Base-by-base conservation (phyloP, 192 early-diverging fungal species). In the Geosiphon pyriformis region DNA sequence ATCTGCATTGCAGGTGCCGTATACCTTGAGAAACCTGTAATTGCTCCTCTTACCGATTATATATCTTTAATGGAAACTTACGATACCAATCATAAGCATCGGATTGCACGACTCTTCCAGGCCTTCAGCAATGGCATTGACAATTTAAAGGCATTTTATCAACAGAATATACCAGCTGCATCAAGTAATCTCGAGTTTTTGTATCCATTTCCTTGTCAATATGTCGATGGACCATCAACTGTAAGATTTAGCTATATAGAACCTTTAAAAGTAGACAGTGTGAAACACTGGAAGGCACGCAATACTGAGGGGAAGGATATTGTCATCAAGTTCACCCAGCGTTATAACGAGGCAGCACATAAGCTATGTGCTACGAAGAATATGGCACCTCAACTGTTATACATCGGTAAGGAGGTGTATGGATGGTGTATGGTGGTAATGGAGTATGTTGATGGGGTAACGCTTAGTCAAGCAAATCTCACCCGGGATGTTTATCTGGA, bases 341-440 rank as follows among this genome's bases (percentile, higher is more conserved):
- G 29, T 29, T 58, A 58, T 30, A 58, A 58, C 30, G 32, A 15
- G 8, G 15, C 8, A 15, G 56, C 56, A 30, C 56, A 58, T n/a
- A 4, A 58, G 8, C 29, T 58, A 6, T 58, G 56, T 30, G 56
- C 56, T 58, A 3, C 6, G 56, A 33, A 58, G 25, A 23, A 33
- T 2, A 7, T 58, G 6, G 56, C 56, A 27, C 56, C 56, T 29
- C 8, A 20, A 7, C 56, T 58, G 4, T 58, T 58, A 8, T 58
- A 29, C 25, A 58, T 7, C 56, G 25, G 30, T 10, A 33, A 27
- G 10, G 25, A 30, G 17, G 6, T 58, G 4, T 20, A 25, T 11
- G 56, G 56, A 58, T 58, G 56, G 56, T 58, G 25, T 4, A 58
- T 58, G 56, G 25, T 58, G 2, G 32, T 58, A 30, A 58, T 58